Percentiles rank a stretch among this genome's conserved stretches.
Evolutionary conservation across 192 early-diverging fungal species (phyloP).

Genomic region (Gonapodya sp.): DNA sequence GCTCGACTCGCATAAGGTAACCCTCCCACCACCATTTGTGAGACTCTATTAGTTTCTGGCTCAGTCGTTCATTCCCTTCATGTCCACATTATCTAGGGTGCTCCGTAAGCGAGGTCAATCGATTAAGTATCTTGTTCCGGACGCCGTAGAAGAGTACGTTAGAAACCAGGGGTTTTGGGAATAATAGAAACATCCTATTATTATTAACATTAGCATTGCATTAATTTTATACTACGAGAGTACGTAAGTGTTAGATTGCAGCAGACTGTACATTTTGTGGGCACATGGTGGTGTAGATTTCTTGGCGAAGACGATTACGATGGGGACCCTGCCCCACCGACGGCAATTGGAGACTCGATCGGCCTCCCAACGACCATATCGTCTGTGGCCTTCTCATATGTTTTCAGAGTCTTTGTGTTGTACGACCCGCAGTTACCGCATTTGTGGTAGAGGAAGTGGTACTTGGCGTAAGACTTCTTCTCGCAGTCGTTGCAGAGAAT

Average conservation of each 20-base stretch:
- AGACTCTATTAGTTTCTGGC: too few relatives aligned
- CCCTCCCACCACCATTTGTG: too few relatives aligned
- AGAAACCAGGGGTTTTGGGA: not conserved
- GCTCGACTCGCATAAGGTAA: slow-evolving; percentile 50
- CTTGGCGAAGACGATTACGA: not conserved
- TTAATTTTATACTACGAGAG: not conserved
- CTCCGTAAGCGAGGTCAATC: not conserved
- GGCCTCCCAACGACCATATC: not conserved
- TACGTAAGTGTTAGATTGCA: not conserved
- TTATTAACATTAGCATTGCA: not conserved
- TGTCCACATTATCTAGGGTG: not conserved
- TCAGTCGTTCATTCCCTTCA: too few relatives aligned
- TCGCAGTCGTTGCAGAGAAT: slow-evolving; percentile 86
- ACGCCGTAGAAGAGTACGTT: not conserved
- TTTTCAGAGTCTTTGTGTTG: slow-evolving; percentile 77
- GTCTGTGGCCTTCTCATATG: slow-evolving; percentile 24
- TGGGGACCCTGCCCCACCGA: not conserved
- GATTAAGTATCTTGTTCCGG: not conserved
- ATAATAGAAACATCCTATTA: not conserved
- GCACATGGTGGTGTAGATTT: too few relatives aligned
- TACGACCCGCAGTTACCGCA: slow-evolving; percentile 78
- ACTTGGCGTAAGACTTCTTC: slow-evolving; percentile 68
- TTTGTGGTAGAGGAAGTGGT: slow-evolving; percentile 95
- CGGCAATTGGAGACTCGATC: not conserved
- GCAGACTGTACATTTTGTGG: not conserved